These are phyloP conservation scores for Colletotrichum kahawae DNA, from an alignment of 2,329 filamentous ascomycete genomes.

Conservation along the genomic window DNA sequence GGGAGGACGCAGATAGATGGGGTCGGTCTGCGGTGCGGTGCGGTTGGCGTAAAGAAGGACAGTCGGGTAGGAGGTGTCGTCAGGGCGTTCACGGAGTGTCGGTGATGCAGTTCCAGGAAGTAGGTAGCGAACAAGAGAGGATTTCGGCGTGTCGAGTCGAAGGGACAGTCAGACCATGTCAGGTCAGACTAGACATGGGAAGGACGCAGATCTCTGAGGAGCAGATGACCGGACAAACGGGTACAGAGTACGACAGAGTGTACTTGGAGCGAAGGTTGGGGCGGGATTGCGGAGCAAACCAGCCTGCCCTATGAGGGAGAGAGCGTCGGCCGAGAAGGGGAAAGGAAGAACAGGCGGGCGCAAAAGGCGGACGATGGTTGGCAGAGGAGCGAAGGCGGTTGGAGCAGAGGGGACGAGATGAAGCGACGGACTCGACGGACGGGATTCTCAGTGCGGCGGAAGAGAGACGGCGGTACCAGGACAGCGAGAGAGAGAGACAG, in stretches of 20 bases:
- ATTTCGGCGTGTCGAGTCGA: neutral
- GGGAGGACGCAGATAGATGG: neutral
- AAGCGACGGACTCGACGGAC: constrained; percentile 13
- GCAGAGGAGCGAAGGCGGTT: neutral
- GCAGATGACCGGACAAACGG: constrained; percentile 17
- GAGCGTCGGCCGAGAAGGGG: constrained; percentile 1
- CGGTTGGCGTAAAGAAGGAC: neutral
- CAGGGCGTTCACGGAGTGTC: neutral
- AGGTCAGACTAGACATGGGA: neutral
- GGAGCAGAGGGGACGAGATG: neutral
- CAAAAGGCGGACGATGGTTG: neutral
- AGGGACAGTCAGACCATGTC: neutral
- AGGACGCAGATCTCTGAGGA: constrained; percentile 5
- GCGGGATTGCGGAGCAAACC: neutral
- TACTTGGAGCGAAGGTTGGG: neutral
- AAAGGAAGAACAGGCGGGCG: constrained; percentile 17
- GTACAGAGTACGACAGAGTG: neutral
- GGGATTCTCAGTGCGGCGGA: neutral
- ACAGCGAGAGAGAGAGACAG: neutral
- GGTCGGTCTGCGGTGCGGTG: neutral
- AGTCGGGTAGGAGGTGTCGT: neutral
- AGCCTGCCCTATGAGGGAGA: neutral
- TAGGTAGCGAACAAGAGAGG: neutral
- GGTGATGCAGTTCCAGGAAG: neutral
- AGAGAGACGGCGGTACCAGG: neutral